Evolutionary conservation across 108 stramenopile species (phyloP), one percentile per base, ranked within the genome.

Genomic region (Schizochytrium sp.): DNA sequence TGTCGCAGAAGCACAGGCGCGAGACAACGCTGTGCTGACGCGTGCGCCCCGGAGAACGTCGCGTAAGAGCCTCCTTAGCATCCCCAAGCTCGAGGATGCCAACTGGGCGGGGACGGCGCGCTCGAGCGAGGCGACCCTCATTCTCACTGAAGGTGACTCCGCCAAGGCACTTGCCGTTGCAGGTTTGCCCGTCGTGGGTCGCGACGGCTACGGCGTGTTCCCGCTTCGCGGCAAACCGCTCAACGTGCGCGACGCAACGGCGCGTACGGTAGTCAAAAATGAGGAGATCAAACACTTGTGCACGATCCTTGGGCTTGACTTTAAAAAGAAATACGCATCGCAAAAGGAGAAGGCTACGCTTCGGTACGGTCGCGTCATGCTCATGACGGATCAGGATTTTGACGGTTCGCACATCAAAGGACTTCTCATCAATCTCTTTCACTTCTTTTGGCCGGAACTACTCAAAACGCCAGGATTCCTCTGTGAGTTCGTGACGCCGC

Each of bases 151-250:
- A 89, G 98, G 98, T 87, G 98, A 98, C 90, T 97, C 97, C 16
- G 98, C 98, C 91, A 98, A 97, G 91, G 95, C 97, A 0, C 83
- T 98, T 19, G 97, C 97, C 55, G 94, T 98, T 91, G 95, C 96
- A 5, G 98, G 98, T 5, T 92, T 98, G 23, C 95, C 96, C 2
- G 96, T 97, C 43, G 95, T 98, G 25, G 98, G 97, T 14, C 93
- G 98, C 21, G 97, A 97, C 88, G 92, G 93, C 87, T 97, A 95
- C 72, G 97, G 97, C 25, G 98, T 99, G 6, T 99, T 99, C 92
- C 99, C 99, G 3, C 94, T 99, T 4, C 95, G 97, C 21, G 99
- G 99, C 34, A 99, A 99, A 91, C 96, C 97, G 87, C 91, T 99
- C 72, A 99, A 99, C 90, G 99, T 99, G 14, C 94, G 99, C 5